Evolutionary conservation across 768 basidiomycete species (phyloP).

Genomic region (Mycena albidolilacea): DNA sequence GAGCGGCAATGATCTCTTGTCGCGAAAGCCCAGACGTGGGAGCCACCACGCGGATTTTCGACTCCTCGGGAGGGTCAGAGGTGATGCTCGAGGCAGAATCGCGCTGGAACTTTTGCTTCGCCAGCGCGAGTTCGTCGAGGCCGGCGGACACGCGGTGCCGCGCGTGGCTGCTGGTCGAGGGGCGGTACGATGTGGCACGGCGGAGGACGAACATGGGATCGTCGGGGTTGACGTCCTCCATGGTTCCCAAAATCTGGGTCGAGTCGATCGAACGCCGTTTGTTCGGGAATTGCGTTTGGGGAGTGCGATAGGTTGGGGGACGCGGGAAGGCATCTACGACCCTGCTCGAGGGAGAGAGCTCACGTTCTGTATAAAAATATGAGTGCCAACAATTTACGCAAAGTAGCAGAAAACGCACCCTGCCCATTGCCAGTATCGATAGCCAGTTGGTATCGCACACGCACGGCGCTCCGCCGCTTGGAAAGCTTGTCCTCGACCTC

Average conservation of each 20-base stretch:
- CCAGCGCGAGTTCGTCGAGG: conserved; percentile 85
- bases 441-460: conserved; percentile 88
- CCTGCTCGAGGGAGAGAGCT: conserved; percentile 84
- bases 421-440: conserved; percentile 68
- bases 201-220: conserved; percentile 95
- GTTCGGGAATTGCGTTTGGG: conserved; percentile 70
- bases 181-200: conserved; percentile 82
- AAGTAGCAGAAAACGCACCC: conserved; percentile 63
- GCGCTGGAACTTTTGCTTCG: conserved; percentile 71
- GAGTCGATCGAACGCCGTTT: conserved; percentile 94
- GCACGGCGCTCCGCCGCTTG: conserved; percentile 82
- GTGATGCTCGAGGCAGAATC: conserved; percentile 75
- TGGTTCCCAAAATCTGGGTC: conserved; percentile 73
- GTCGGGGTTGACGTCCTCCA: conserved; percentile 82
- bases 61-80: conserved; percentile 57
- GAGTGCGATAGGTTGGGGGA: conserved; percentile 79
- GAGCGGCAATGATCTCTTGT: conserved; percentile 94
- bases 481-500: conserved; percentile 94
- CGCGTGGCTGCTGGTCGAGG: conserved; percentile 62
- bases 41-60: conserved; percentile 6
- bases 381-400: conserved; percentile 14
- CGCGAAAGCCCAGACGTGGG: conserved; percentile 59
- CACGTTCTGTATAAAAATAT: conserved; percentile 69
- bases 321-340: conserved; percentile 87
- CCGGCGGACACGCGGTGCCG: conserved; percentile 81